phyloP scores from a whole-genome alignment of 345 rosid genomes.

The Abelmoschus esculentus region DNA sequence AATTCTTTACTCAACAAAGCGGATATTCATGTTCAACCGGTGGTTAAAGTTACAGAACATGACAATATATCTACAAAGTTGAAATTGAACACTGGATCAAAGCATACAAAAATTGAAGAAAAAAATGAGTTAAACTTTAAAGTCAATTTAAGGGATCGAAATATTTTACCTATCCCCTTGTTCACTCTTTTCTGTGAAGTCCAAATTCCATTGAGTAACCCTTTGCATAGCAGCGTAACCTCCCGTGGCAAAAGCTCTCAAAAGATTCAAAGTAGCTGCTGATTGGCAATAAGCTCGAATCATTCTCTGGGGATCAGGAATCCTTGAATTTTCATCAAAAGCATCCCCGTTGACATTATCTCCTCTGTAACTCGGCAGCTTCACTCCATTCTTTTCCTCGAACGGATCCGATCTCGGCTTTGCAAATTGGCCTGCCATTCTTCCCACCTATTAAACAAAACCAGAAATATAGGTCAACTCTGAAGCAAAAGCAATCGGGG shows the following conservation, averaged over 20 bases:
- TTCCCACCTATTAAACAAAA: constrained; percentile 43
- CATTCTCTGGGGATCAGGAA: constrained; percentile 66
- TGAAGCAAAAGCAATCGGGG: not conserved
- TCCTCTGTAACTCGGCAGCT: constrained; percentile 69
- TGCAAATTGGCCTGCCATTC: constrained; percentile 79
- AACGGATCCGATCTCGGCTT: constrained; percentile 63
- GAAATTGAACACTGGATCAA: not conserved
- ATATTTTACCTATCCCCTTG: constrained; percentile 61
- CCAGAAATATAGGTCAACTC: not conserved
- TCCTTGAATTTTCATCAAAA: constrained; percentile 49
- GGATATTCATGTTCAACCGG: too few relatives aligned
- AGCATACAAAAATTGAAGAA: not conserved
- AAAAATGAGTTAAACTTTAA: not conserved
- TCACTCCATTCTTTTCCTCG: constrained; percentile 60
- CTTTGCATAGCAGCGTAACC: constrained; percentile 85
- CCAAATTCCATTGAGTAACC: constrained; percentile 76
- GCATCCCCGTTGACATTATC: constrained; percentile 65
- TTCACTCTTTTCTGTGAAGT: constrained; percentile 56
- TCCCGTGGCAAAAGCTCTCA: constrained; percentile 78
- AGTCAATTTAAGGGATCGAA: not conserved
- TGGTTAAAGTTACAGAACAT: not conserved
- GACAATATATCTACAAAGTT: too few relatives aligned
- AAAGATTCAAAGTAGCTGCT: constrained; percentile 68
- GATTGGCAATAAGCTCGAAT: constrained; percentile 68
- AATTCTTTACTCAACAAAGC: not conserved